phyloP scores from a whole-genome alignment of 345 rosid genomes.

The Iberis pinnata region DNA sequence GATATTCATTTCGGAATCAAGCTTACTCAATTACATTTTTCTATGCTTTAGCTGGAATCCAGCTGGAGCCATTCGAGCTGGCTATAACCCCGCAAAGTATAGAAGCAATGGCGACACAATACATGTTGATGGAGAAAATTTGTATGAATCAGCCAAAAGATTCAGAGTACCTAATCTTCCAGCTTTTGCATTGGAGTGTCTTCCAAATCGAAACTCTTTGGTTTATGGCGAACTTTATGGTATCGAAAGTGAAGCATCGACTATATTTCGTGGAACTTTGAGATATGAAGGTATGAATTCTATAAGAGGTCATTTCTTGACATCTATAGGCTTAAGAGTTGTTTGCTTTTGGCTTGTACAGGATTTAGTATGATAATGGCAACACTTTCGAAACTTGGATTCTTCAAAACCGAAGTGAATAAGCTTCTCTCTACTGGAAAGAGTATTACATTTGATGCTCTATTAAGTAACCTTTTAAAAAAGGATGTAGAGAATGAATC shows the following conservation, averaged over 20 bases:
- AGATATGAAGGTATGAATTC: constrained; percentile 67
- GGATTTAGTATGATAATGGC: constrained; percentile 76
- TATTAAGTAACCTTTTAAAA: constrained; percentile 47
- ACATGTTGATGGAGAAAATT: constrained; percentile 57
- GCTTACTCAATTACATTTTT: constrained; percentile 11
- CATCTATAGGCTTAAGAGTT: neutral
- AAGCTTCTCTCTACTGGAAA: constrained; percentile 36
- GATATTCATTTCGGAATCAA: constrained; percentile 5
- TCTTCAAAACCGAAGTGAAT: constrained; percentile 46
- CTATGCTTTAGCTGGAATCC: constrained; percentile 79
- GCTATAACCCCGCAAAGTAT: constrained; percentile 76
- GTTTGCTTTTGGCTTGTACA: constrained; percentile 21
- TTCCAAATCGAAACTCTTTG: constrained; percentile 83
- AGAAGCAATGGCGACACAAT: constrained; percentile 45
- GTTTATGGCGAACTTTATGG: constrained; percentile 70
- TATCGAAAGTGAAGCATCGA: constrained; percentile 67
- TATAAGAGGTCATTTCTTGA: neutral
- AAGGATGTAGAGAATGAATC: constrained; percentile 26
- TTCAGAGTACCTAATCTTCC: constrained; percentile 71
- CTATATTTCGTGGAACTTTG: constrained; percentile 85
- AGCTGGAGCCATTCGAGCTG: constrained; percentile 81
- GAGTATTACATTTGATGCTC: constrained; percentile 43
- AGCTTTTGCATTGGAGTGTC: constrained; percentile 88
- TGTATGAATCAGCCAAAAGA: constrained; percentile 64
- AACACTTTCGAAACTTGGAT: constrained; percentile 66